Conservation (phyloP, 2,329 filamentous ascomycete genomes). For the Paecilomyces niveus region DNA sequence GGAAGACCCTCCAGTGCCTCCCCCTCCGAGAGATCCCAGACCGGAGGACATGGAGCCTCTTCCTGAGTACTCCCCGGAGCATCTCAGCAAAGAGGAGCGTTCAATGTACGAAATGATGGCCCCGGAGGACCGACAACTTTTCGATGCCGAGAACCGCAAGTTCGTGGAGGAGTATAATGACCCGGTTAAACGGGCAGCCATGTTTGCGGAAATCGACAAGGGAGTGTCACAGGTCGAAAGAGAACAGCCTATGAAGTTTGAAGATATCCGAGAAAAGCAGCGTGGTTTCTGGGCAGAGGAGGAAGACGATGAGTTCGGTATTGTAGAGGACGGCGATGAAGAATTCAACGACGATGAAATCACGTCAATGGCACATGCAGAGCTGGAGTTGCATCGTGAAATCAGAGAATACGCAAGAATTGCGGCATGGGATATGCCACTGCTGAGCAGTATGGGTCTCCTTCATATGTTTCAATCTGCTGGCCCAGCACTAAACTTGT, state of each 20-base stretch:
- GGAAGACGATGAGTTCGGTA: constrained; percentile 37
- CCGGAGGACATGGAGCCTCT: constrained; percentile 21
- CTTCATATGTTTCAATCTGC: neutral
- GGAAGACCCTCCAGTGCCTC: constrained; percentile 25
- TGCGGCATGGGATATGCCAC: constrained; percentile 91
- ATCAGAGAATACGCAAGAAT: constrained; percentile 80
- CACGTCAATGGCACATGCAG: constrained; percentile 70
- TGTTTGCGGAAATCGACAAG: constrained; percentile 25
- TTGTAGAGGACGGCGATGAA: constrained; percentile 48
- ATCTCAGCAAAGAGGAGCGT: constrained; percentile 24
- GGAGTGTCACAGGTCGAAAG: constrained; percentile 24
- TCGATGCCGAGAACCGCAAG: constrained; percentile 27
- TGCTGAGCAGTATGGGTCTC: constrained; percentile 65
- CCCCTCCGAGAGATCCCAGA: constrained; percentile 18
- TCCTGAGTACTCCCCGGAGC: constrained; percentile 31
- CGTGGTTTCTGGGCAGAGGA: constrained; percentile 39
- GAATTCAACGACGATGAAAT: constrained; percentile 70
- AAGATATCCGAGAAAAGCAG: constrained; percentile 15
- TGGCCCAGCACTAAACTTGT: constrained; percentile 10
- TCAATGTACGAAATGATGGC: constrained; percentile 33
- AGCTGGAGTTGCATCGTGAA: constrained; percentile 83
- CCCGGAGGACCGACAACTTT: constrained; percentile 28
- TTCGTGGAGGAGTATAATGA: constrained; percentile 34
- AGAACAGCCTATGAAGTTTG: constrained; percentile 21
- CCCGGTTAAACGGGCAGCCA: constrained; percentile 17